A percentile compares a stretch with the other conserved stretches of the same genome.
phyloP scores from a whole-genome alignment of 2,329 filamentous ascomycete species.

The Microascus cirrosus region DNA sequence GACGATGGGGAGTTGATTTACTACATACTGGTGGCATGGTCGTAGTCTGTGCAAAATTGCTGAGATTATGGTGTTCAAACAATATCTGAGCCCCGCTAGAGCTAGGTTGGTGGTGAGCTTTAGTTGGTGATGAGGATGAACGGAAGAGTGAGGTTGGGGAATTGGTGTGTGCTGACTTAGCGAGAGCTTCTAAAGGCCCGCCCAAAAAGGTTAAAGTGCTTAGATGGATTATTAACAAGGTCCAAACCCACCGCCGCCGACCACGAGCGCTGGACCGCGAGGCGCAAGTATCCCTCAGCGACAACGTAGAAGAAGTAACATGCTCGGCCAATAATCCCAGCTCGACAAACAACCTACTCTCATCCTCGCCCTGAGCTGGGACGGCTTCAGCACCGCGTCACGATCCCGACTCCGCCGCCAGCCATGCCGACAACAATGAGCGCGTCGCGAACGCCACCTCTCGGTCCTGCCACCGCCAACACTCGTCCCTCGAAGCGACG shows the following conservation, averaged over 20 bases:
- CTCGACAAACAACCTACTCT: background rate
- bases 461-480: background rate
- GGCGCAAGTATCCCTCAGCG: background rate
- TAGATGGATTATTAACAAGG: background rate
- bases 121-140: background rate
- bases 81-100: background rate
- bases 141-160: background rate
- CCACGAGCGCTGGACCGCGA: background rate
- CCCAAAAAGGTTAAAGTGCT: background rate
- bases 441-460: background rate
- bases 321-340: background rate
- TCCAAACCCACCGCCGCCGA: background rate
- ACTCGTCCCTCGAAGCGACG: background rate
- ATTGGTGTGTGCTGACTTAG: background rate
- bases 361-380: background rate
- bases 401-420: background rate
- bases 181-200: background rate
- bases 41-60: background rate
- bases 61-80: background rate
- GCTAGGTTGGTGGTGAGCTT: background rate
- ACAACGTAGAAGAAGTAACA: background rate
- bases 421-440: background rate
- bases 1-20: conserved; percentile 20
- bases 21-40: conserved; percentile 44
- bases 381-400: background rate